phyloP scores from a whole-genome alignment of 371 early-diverging fungal species.

The Mucor plumbeus region DNA sequence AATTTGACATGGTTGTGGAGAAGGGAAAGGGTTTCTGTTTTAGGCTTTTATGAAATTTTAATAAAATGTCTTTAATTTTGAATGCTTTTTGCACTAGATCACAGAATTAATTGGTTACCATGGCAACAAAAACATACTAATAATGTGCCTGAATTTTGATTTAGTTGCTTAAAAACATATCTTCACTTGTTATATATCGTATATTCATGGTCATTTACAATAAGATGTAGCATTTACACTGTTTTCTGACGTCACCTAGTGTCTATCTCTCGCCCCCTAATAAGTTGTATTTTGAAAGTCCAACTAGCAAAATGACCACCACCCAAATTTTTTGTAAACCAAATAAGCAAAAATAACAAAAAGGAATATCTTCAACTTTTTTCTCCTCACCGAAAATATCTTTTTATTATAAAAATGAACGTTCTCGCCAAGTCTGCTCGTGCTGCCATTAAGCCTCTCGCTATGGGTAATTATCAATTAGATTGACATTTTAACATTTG shows the following conservation, averaged over 20 bases:
- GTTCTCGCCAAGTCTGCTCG: slow-evolving; percentile 65
- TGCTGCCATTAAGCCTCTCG: slow-evolving; percentile 52
- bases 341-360: slow-evolving; percentile 27
- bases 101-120: not conserved
- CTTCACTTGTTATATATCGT: not conserved
- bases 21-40: slow-evolving; percentile 5
- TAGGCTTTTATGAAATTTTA: slow-evolving; percentile 1
- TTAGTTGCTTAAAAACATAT: not conserved
- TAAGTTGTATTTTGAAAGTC: slow-evolving; percentile 31
- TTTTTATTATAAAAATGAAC: slow-evolving; percentile 52
- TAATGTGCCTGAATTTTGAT: not conserved
- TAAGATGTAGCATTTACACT: not conserved
- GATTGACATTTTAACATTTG: not conserved
- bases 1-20: slow-evolving; percentile 22
- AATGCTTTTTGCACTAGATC: not conserved
- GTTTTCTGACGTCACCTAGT: slow-evolving; percentile 26
- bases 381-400: slow-evolving; percentile 21
- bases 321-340: slow-evolving; percentile 17
- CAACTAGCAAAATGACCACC: slow-evolving; percentile 14
- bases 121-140: not conserved
- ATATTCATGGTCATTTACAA: not conserved
- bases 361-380: slow-evolving; percentile 22
- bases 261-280: slow-evolving; percentile 11
- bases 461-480: slow-evolving; percentile 47
- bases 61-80: not conserved